These are phyloP conservation scores for Vanderwaltozyma polyspora DNA, from an alignment of 805 yeast genomes.

Conservation along the genomic window DNA sequence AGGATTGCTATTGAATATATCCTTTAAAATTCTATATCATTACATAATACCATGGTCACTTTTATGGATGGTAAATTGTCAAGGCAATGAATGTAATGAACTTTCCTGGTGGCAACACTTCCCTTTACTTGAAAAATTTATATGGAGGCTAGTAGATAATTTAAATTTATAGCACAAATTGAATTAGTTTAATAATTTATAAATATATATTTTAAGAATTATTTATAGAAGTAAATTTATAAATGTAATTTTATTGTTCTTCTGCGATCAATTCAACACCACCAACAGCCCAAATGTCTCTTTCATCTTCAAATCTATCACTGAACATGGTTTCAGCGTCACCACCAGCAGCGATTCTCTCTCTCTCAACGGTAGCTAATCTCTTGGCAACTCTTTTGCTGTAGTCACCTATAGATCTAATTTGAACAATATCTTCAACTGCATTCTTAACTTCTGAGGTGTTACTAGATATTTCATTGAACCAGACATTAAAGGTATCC, in stretches of 20 bases:
- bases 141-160: conserved; percentile 18
- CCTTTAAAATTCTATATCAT: conserved; percentile 4
- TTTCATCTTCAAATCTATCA: conserved; percentile 77
- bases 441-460: conserved; percentile 26
- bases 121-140: conserved; percentile 11
- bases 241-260: no score
- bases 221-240: no score
- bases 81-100: conserved; percentile 9
- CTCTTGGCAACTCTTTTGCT: conserved; percentile 83
- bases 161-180: no score
- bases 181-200: no score
- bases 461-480: conserved; percentile 29
- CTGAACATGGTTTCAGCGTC: conserved; percentile 76
- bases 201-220: no score
- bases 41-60: conserved; percentile 3
- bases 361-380: conserved; percentile 78
- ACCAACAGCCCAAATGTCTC: conserved; percentile 83
- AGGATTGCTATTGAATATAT: conserved; percentile 4
- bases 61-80: conserved; percentile 11
- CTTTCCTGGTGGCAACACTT: conserved; percentile 24
- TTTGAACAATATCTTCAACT: conserved; percentile 40
- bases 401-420: conserved; percentile 77
- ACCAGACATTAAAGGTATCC: conserved; percentile 54
- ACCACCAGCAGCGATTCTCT: conserved; percentile 81
- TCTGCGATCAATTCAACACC: conserved; percentile 39